Evolutionary conservation across 2,329 filamentous ascomycete genomes (phyloP).

Genomic region (Graphium sp.): DNA sequence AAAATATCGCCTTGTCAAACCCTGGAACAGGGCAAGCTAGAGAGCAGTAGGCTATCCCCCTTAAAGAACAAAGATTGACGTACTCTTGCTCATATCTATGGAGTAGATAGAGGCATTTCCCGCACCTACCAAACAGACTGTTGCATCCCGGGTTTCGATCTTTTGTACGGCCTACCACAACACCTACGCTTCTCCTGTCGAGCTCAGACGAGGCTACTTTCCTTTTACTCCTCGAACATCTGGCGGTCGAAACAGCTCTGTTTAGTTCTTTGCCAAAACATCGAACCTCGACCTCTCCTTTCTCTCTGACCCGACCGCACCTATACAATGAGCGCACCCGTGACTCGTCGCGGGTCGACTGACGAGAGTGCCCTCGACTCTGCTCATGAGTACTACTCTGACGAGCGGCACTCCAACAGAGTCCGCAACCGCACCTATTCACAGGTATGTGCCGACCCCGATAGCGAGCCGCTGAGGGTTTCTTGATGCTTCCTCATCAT

Average conservation of each 20-base stretch:
- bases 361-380: constrained; percentile 37
- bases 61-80: too few relatives aligned
- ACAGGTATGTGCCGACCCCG: constrained; percentile 20
- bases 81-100: too few relatives aligned
- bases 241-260: too few relatives aligned
- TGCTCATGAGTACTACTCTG: constrained; percentile 42
- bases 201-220: too few relatives aligned
- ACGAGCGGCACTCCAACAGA: constrained; percentile 32
- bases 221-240: too few relatives aligned
- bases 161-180: background rate
- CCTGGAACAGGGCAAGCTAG: too few relatives aligned
- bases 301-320: background rate
- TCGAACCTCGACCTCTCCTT: too few relatives aligned
- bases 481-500: background rate
- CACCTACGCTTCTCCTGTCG: background rate
- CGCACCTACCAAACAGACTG: too few relatives aligned
- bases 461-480: background rate
- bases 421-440: constrained; percentile 38
- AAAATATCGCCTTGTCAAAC: too few relatives aligned
- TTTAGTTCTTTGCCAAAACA: background rate
- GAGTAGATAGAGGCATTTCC: too few relatives aligned
- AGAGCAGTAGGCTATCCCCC: too few relatives aligned
- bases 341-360: constrained; percentile 16
- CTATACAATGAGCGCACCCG: constrained; percentile 2
- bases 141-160: too few relatives aligned